Evolutionary conservation across 371 early-diverging fungal genomes (phyloP), one percentile per base, ranked within the genome.

Genomic region (Blakeslea trispora): DNA sequence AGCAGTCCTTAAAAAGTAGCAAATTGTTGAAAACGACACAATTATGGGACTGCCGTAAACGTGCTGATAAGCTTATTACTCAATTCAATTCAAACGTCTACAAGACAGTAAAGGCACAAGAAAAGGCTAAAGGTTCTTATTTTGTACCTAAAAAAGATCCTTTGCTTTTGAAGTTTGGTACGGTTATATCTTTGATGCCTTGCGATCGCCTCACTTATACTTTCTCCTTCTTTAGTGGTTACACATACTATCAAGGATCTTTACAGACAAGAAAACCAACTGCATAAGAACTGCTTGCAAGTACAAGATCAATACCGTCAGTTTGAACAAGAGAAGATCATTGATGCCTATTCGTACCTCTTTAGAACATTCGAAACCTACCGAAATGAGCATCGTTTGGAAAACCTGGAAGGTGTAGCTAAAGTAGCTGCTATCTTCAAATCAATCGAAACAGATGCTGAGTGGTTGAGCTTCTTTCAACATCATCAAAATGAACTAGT

Each of bases 301-400:
- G 51, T 53, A 9, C 65, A 64, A 40, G 65, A 64, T n/a, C 34
- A 39, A n/a, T 64, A 64, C 23, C 59, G 60, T 35, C 59, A 53
- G 22, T 64, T 64, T 34, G 65, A 64, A 24, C 65, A 64, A 45
- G 48, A 43, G 28, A 64, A 59, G 18, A 55, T 64, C 19, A 59
- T 64, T 40, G 42, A 55, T 55, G 65, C 48, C 18, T 64, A 64
- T 28, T 51, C 55, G 4, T 19, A 51, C 13, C n/a, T 59, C 22
- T 64, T 64, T n/a, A 55, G 51, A 28, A 52, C 32, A 1, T 64
- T 64, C 40, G 65, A 64, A 48, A 22, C 24, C 3, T 64, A 59
- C 19, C 59, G 65, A 45, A 18, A 24, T 18, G 39, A 51, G n/a
- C 59, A 64, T 35, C 47, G 31, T 14, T 48, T 64, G 13, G 65